Percentiles rank a stretch among this genome's conserved stretches.
phyloP scores from a whole-genome alignment of 108 stramenopile species.

The Epithemia pelagica region DNA sequence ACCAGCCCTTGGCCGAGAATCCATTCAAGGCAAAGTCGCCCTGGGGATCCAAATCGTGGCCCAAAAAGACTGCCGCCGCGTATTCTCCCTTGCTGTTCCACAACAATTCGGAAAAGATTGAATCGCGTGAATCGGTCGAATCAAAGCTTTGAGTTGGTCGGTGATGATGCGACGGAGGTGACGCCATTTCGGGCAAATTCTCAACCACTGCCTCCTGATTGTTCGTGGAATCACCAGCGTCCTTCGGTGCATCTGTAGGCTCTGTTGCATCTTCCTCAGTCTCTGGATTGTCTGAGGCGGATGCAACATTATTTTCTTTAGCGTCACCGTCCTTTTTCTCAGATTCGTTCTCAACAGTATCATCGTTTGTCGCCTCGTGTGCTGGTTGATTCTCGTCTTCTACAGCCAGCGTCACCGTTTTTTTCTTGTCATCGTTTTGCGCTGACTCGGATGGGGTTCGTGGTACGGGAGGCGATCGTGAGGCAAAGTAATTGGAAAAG shows the following conservation, averaged over 20 bases:
- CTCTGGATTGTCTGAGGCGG: no score
- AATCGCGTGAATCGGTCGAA: slow-evolving; percentile 25
- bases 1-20: slow-evolving; percentile 49
- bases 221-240: not conserved
- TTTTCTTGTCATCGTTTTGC: not conserved
- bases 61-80: slow-evolving; percentile 41
- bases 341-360: no score
- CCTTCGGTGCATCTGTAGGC: not conserved
- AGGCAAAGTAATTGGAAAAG: not conserved
- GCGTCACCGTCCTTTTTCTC: not conserved
- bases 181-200: not conserved
- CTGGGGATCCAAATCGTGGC: slow-evolving; percentile 38
- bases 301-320: not conserved
- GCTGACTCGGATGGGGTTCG: no score
- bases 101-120: slow-evolving; percentile 21
- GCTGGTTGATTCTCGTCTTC: not conserved
- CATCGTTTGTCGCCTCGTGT: not conserved
- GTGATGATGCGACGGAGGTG: not conserved
- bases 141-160: not conserved
- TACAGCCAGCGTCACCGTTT: not conserved
- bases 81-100: slow-evolving; percentile 32
- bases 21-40: slow-evolving; percentile 52
- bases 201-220: not conserved
- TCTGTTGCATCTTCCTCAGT: not conserved
- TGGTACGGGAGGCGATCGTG: not conserved